Base-by-base conservation (phyloP, 1,284 basidiomycete species). In the Melampsora americana region DNA sequence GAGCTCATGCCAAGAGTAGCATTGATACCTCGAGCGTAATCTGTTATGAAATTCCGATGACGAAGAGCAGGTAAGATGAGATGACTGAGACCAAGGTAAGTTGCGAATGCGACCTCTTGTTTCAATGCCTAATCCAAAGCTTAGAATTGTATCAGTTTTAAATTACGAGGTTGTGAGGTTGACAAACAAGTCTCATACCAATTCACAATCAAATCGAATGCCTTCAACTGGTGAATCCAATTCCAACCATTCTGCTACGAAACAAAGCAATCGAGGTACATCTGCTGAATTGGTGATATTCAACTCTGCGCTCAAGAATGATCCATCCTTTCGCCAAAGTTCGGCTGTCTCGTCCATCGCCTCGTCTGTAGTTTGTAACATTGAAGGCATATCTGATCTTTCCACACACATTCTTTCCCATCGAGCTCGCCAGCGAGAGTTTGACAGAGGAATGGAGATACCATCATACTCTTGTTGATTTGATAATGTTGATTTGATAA, bases 131-230 rank as follows among this genome's bases (percentile, higher is more conserved):
- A 39, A 65, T 12, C 4, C 23, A 30, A 60, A 62, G 26, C 35
- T 35, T 35, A 60, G 18, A 14, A 26, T 28, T 50, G 62, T 1
- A 75, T 70, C 28, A 66, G 65, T 56, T 42, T n/a, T 48, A 30
- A 62, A 44, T 61, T 32, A n/a, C n/a, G n/a, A n/a, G n/a, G n/a
- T n/a, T n/a, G n/a, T 35, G 30, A 30, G 18, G 20, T 30, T 23
- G 48, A 46, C 48, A 16, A 59, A 11, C 56, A 77, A 20, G 42
- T 53, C 18, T 66, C 90, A 83, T 83, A 93, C 93, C 77, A 96
- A 90, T 84, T 97, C 96, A 69, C 93, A 91, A 82, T 99, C 96
- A 80, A 95, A 92, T 62, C 96, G 89, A 77, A 99, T 90, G 85
- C 95, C 95, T 81, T 95, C 92, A 83, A 97, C 94, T 0, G 87